Evolutionary conservation across 2,329 filamentous ascomycete species (phyloP).

Genomic region (Botryosphaeria agaves): DNA sequence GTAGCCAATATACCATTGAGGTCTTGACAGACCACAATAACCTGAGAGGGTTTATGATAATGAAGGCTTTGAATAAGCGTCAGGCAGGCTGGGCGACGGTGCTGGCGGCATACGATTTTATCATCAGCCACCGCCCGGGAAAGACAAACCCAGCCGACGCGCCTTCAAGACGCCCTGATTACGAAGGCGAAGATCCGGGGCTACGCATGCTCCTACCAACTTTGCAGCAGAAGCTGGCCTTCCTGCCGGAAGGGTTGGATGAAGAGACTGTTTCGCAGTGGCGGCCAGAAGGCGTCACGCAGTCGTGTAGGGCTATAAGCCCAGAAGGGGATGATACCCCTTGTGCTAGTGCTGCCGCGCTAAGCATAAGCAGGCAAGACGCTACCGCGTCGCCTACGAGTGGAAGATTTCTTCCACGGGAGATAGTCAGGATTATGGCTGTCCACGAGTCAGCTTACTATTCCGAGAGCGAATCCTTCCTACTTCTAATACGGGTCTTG

Average conservation of each 20-base stretch:
- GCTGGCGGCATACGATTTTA: slow-evolving; percentile 4
- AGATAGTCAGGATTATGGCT: too few relatives aligned
- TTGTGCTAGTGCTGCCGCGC: background rate
- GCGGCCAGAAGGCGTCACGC: background rate
- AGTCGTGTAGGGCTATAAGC: background rate
- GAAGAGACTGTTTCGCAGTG: background rate
- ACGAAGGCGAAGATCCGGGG: background rate
- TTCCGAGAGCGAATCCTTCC: background rate
- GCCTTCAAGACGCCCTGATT: slow-evolving; percentile 3
- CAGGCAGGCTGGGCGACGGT: slow-evolving; percentile 3
- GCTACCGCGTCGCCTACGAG: background rate
- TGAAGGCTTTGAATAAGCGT: slow-evolving; percentile 2
- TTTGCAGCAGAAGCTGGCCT: slow-evolving; percentile 3
- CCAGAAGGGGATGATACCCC: background rate
- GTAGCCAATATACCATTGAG: slow-evolving; percentile 1
- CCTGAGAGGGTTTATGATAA: slow-evolving; percentile 1
- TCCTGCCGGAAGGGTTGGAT: background rate
- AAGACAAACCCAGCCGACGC: slow-evolving; percentile 3
- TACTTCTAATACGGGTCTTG: background rate
- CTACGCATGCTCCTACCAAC: slow-evolving; percentile 2
- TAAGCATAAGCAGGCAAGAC: background rate
- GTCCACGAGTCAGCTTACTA: too few relatives aligned
- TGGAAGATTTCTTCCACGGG: too few relatives aligned
- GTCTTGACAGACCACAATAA: slow-evolving; percentile 5
- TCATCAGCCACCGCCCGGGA: slow-evolving; percentile 2